These are phyloP conservation scores for Nepenthes mirabilis DNA, from an alignment of 148 eudicot species.

Conservation along the genomic window DNA sequence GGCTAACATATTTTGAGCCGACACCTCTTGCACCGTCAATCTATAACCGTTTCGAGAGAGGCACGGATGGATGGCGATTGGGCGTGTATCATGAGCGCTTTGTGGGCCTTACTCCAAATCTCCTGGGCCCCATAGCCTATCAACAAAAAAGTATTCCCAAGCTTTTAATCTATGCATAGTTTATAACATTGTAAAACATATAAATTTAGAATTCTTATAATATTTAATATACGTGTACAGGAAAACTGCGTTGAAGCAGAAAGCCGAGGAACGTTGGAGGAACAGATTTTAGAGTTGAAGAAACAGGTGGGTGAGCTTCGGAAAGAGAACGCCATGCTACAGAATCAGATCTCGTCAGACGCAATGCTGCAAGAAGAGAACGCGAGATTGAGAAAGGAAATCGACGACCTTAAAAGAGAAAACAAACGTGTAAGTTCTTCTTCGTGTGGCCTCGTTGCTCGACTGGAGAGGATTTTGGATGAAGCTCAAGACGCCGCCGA, in stretches of 20 bases:
- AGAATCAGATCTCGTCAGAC: constrained; percentile 9
- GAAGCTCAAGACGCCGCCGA: not conserved
- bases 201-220: no score
- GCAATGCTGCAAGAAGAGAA: constrained; percentile 14
- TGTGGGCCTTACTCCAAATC: no score
- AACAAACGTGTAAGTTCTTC: constrained; percentile 2
- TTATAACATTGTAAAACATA: no score
- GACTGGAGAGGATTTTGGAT: constrained; percentile 12
- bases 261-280: not conserved
- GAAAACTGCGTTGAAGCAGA: constrained; percentile 3
- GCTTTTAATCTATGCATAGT: no score
- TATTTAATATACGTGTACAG: constrained; percentile 4
- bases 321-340: constrained; percentile 17
- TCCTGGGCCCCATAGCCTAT: no score
- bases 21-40: no score
- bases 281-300: constrained; percentile 9
- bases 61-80: no score
- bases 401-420: constrained; percentile 23
- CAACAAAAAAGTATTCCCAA: no score
- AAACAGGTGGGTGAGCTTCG: constrained; percentile 10
- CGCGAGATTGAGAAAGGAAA: constrained; percentile 18
- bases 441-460: constrained; percentile 4
- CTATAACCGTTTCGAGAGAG: no score
- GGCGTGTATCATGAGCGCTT: no score
- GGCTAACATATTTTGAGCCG: no score